Percentiles rank a stretch among this genome's conserved stretches.
These are phyloP conservation scores for Cladorrhinum sp. DNA, from an alignment of 2,329 filamentous ascomycete species.

Conservation along the genomic window DNA sequence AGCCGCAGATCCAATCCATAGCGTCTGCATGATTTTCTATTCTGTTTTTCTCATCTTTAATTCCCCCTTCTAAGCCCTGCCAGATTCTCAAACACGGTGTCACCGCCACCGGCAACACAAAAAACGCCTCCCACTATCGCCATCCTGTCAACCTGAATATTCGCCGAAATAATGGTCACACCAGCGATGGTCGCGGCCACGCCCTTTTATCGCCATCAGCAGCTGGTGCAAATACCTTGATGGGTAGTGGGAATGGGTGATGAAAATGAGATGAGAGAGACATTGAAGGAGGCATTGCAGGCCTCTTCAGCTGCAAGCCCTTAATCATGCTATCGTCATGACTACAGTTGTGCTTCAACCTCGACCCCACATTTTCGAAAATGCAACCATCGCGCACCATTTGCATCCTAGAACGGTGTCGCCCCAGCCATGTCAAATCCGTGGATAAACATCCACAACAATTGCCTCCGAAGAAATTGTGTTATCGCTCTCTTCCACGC, in stretches of 20 bases:
- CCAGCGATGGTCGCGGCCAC: constrained; percentile 11
- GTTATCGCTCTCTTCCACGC: neutral
- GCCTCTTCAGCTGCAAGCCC: neutral
- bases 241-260: neutral
- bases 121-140: neutral
- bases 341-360: neutral
- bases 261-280: neutral
- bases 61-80: neutral
- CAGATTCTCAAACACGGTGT: neutral
- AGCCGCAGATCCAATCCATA: neutral
- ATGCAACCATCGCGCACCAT: neutral
- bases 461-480: neutral
- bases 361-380: neutral
- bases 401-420: neutral
- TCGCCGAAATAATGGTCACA: constrained; percentile 10
- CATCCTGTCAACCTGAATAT: constrained; percentile 8
- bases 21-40: neutral
- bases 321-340: neutral
- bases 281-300: neutral
- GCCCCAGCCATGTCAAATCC: neutral
- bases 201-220: constrained; percentile 9
- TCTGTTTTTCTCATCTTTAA: neutral
- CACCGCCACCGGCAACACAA: neutral
- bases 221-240: neutral
- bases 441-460: neutral